Evolutionary conservation across 2,329 filamentous ascomycete species (phyloP), one percentile per base, ranked within the genome.

Genomic region (Clathrospora elynae): DNA sequence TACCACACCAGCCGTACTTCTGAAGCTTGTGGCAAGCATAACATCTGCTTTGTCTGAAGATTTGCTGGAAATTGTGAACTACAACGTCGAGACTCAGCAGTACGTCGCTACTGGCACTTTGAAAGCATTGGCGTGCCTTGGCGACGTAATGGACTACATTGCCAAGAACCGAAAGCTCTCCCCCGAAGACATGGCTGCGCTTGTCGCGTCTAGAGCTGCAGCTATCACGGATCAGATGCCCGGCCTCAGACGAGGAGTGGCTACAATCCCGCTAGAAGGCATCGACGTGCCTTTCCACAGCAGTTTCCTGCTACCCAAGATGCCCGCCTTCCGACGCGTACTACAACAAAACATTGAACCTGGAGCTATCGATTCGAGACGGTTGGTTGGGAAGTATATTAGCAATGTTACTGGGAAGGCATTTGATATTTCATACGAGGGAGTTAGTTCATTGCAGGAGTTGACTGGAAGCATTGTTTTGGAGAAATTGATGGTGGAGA

Each of bases 211-310:
- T 17, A 23, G 6, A 26, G 16, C 24, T 51, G 55, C 29, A 47
- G 53, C 30, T 26, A 35, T 23, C 40, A 35, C 12, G 7, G 13
- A 17, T 10, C 17, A 6, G 24, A 13, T 16, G 29, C 24, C 29
- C 7, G 5, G 24, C 1, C 38, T 56, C 12, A 38, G 43, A 26
- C 58, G 64, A 3, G 61, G 61, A 4, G 46, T 22, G 8, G 64
- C 62, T 3, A 66, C 60, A 0, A 59, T 64, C 9, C 65, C 65
- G 4, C 55, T 68, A n/a, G 38, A 38, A n/a, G 60, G 62, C 8
- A 65, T 68, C 19, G 64, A 67, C 33, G 60, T 68, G 3, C 65
- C 65, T 2, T 68, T 68, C 39, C 65, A 68, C 46, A 61, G 55
- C 6, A 49, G 46, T n/a, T 61, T 48, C 40, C 41, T 68, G 12